phyloP scores from a whole-genome alignment of 169 alveolate species.

The Babesia caballi region DNA sequence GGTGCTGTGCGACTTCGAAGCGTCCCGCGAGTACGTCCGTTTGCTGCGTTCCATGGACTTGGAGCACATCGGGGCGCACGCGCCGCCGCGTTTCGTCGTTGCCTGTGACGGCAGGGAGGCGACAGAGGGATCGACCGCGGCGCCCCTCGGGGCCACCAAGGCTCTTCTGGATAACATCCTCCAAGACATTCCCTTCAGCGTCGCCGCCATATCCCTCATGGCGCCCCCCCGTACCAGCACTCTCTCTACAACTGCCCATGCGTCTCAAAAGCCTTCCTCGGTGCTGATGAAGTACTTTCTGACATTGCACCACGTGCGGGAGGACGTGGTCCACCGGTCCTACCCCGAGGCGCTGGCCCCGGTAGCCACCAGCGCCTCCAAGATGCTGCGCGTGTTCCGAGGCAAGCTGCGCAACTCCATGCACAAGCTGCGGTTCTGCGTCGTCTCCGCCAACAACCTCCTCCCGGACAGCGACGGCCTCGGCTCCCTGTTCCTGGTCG shows the following conservation, averaged over 20 bases:
- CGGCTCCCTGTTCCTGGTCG: slow-evolving; percentile 30
- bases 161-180: slow-evolving; percentile 43
- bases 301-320: slow-evolving; percentile 21
- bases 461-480: neutral
- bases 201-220: neutral
- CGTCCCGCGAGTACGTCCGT: slow-evolving; percentile 67
- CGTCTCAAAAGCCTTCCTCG: neutral
- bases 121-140: slow-evolving; percentile 41
- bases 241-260: neutral
- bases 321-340: slow-evolving; percentile 37
- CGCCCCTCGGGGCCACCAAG: slow-evolving; percentile 48
- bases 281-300: slow-evolving; percentile 51
- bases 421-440: slow-evolving; percentile 49
- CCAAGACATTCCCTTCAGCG: slow-evolving; percentile 42
- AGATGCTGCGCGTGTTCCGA: slow-evolving; percentile 47
- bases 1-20: slow-evolving; percentile 65
- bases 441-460: slow-evolving; percentile 45
- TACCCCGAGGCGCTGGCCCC: slow-evolving; percentile 55
- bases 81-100: slow-evolving; percentile 79
- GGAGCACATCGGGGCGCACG: slow-evolving; percentile 73
- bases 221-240: neutral
- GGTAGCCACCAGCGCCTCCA: slow-evolving; percentile 32
- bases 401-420: slow-evolving; percentile 10
- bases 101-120: slow-evolving; percentile 79
- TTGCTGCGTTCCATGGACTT: slow-evolving; percentile 69